A percentile compares a stretch with the other conserved stretches of the same genome.
phyloP scores from a whole-genome alignment of 2,329 filamentous ascomycete genomes.

The Diaporthe aspalathi region DNA sequence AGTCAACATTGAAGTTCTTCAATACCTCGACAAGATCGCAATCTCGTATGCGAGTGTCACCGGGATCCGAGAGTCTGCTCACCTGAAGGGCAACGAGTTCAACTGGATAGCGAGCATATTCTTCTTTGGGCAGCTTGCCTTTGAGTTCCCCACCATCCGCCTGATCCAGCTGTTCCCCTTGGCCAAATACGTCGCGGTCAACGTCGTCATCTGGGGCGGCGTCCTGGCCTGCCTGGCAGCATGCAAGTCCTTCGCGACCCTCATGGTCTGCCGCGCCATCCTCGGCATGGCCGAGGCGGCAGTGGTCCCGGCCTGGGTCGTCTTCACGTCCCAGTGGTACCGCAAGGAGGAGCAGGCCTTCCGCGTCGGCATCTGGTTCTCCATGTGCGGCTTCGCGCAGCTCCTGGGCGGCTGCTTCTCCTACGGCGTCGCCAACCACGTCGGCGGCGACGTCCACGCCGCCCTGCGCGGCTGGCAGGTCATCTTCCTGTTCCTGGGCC shows the following conservation, averaged over 20 bases:
- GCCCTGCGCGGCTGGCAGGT: slow-evolving; percentile 49
- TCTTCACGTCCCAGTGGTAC: slow-evolving; percentile 49
- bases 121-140: slow-evolving; percentile 51
- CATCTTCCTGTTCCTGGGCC: slow-evolving; percentile 51
- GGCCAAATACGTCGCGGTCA: slow-evolving; percentile 52
- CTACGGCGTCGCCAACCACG: slow-evolving; percentile 46
- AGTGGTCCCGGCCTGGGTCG: slow-evolving; percentile 46
- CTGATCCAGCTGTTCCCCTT: slow-evolving; percentile 53
- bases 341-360: slow-evolving; percentile 43
- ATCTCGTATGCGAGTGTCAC: slow-evolving; percentile 45
- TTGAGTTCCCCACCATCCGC: slow-evolving; percentile 53
- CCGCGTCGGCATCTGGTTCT: slow-evolving; percentile 45
- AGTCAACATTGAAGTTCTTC: slow-evolving; percentile 43
- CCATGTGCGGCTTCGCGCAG: slow-evolving; percentile 32
- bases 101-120: slow-evolving; percentile 54
- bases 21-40: slow-evolving; percentile 46
- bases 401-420: slow-evolving; percentile 52
- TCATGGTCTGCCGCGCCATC: slow-evolving; percentile 44
- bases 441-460: slow-evolving; percentile 42
- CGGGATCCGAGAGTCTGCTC: slow-evolving; percentile 44
- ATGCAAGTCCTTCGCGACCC: slow-evolving; percentile 25
- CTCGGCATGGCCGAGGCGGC: slow-evolving; percentile 45
- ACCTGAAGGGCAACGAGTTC: slow-evolving; percentile 55
- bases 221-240: slow-evolving; percentile 26
- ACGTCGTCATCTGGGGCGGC: slow-evolving; percentile 51